phyloP scores from a whole-genome alignment of 163 green algal genomes.

The Chlorella variabilis region DNA sequence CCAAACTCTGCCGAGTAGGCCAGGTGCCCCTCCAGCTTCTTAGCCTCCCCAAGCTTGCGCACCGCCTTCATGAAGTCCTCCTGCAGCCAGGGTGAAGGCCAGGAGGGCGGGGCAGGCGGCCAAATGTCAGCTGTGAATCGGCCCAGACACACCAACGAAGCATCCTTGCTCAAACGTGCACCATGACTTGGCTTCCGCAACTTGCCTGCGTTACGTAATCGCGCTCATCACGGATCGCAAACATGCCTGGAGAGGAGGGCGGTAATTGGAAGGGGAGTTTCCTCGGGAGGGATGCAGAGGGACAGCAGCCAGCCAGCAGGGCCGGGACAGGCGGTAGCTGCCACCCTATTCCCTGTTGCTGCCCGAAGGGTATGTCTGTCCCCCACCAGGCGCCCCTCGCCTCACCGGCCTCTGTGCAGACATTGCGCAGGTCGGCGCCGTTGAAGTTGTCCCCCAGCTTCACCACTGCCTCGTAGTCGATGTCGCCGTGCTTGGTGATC shows the following conservation, averaged over 20 bases:
- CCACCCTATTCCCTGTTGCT: no score
- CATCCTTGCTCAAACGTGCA: no score
- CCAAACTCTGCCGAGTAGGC: constrained; percentile 89
- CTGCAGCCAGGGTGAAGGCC: constrained; percentile 51
- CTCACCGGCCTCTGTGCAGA: constrained; percentile 99
- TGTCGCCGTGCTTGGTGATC: constrained; percentile 98
- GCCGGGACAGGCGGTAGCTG: no score
- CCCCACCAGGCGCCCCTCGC: no score
- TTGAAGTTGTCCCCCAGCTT: constrained; percentile 99
- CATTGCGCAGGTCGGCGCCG: constrained; percentile 97
- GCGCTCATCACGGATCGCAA: constrained; percentile 92
- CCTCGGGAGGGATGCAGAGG: no score
- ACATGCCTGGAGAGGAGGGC: no score
- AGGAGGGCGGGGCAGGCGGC: background rate
- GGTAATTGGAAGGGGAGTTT: no score
- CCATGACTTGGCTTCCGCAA: no score
- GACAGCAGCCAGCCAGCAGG: no score
- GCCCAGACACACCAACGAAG: no score
- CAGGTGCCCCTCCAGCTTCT: constrained; percentile 97
- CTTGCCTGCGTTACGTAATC: constrained; percentile 29
- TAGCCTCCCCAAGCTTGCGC: constrained; percentile 97
- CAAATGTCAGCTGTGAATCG: background rate
- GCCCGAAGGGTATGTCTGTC: no score
- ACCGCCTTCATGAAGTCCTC: constrained; percentile 99
- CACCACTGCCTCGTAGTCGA: constrained; percentile 97